Evolutionary conservation across 1,284 basidiomycete species (phyloP), one percentile per base, ranked within the genome.

Genomic region (Boletus semigastroideus): DNA sequence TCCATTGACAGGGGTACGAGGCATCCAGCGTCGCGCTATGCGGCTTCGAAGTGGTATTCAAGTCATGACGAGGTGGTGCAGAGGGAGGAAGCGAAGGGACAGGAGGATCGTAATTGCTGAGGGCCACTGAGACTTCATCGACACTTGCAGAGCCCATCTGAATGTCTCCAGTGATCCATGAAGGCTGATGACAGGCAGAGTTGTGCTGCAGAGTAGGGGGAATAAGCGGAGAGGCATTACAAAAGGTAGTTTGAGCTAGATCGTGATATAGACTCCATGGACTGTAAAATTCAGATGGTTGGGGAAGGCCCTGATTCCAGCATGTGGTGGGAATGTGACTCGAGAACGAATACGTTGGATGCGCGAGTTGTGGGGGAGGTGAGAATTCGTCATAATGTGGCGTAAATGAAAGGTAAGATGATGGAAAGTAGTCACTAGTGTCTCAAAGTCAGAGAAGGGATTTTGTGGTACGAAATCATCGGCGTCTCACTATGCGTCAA

Each of bases 1-100:
- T 52, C 66, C 63, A 64, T 37, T 42, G 51, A 40, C 63, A 68
- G 33, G 62, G 58, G 43, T 54, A 48, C n/a, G 46, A 59, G 14
- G 46, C 40, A 17, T 49, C 41, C 30, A 46, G 33, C 16, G 34
- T 40, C 31, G 22, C 52, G 20, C 13, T 33, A 22, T 46, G 30
- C 8, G 46, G 27, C 25, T 55, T 48, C 28, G 41, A 37, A 31
- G 43, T 16, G 31, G 48, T 13, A 36, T 47, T 44, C 42, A 36
- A 22, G 13, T 22, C 30, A 17, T 41, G 38, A 43, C 22, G 34
- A n/a, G 46, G 28, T 4, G 38, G 9, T 4, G 9, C 10, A 17
- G 46, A 37, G 34, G n/a, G 12, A 2, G 53, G 43, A 34, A 31
- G 44, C 6, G 50, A 36, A 19, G 36, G 22, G 12, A 14, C 6